Conservation (phyloP, 805 yeast species). For the Saturnispora zaruensis region DNA sequence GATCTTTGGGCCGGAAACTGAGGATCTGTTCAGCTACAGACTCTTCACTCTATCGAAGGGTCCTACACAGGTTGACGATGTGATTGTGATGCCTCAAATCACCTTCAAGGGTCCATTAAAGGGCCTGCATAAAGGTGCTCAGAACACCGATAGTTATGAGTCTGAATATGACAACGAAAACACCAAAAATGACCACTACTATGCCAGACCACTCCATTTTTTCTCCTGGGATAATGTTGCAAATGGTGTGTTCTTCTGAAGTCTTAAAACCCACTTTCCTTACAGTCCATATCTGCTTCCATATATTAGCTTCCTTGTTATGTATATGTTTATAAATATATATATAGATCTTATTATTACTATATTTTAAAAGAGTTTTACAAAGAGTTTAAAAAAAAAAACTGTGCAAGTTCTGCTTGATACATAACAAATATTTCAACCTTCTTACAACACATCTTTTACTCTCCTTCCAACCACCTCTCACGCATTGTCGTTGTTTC, state of each 20-base stretch:
- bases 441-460: too few species aligned
- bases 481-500: too few species aligned
- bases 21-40: constrained; percentile 23
- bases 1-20: constrained; percentile 26
- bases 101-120: constrained; percentile 21
- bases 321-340: neutral
- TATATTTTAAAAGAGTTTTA: too few species aligned
- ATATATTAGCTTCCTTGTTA: neutral
- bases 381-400: too few species aligned
- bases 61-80: constrained; percentile 27
- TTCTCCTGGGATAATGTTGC: constrained; percentile 20
- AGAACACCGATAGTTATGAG: constrained; percentile 12
- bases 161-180: constrained; percentile 26
- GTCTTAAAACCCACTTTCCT: too few species aligned
- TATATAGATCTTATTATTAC: neutral
- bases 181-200: constrained; percentile 23
- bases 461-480: too few species aligned
- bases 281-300: neutral
- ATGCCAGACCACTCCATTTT: constrained; percentile 25
- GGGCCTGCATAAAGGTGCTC: constrained; percentile 13
- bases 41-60: constrained; percentile 26
- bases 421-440: too few species aligned
- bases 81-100: constrained; percentile 26
- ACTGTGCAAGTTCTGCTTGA: too few species aligned
- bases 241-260: constrained; percentile 8